Evolutionary conservation across 495 filamentous ascomycete species (phyloP).

Genomic region (Platismatia glauca): DNA sequence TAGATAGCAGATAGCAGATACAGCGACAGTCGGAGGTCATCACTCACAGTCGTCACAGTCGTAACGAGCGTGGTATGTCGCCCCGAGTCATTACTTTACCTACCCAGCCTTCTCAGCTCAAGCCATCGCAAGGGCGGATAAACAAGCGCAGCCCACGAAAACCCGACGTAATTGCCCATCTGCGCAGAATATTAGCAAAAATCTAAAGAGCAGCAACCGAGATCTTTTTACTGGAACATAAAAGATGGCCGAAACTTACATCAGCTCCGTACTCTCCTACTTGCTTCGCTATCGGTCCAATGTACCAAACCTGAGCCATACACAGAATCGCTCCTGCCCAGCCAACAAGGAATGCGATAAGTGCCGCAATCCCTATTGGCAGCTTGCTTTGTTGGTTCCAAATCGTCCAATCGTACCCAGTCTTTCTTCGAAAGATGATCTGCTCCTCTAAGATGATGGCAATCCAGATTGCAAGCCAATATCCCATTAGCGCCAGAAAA

Average conservation of each 20-base stretch:
- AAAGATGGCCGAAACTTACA: constrained; percentile 25
- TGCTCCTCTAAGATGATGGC: constrained; percentile 56
- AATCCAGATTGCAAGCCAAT: constrained; percentile 62
- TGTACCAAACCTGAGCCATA: constrained; percentile 66
- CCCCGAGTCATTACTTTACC: constrained; percentile 12
- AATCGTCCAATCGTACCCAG: constrained; percentile 48
- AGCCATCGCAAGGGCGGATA: constrained; percentile 40
- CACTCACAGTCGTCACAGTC: neutral
- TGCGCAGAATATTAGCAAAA: neutral
- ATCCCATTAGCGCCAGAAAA: constrained; percentile 66
- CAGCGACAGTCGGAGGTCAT: neutral
- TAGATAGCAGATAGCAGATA: neutral
- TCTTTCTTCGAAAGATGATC: constrained; percentile 47
- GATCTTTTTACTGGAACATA: neutral
- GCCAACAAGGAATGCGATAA: constrained; percentile 55
- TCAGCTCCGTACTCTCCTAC: constrained; percentile 52
- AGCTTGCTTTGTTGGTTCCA: constrained; percentile 53
- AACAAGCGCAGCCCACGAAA: constrained; percentile 36
- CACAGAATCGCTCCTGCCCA: constrained; percentile 62
- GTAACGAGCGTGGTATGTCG: neutral
- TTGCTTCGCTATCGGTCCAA: constrained; percentile 49
- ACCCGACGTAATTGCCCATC: constrained; percentile 42
- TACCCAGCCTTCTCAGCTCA: constrained; percentile 37
- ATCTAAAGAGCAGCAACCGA: neutral
- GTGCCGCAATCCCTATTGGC: constrained; percentile 53